Conservation (phyloP, 192 early-diverging fungal species). For the Coemansia sp. region DNA sequence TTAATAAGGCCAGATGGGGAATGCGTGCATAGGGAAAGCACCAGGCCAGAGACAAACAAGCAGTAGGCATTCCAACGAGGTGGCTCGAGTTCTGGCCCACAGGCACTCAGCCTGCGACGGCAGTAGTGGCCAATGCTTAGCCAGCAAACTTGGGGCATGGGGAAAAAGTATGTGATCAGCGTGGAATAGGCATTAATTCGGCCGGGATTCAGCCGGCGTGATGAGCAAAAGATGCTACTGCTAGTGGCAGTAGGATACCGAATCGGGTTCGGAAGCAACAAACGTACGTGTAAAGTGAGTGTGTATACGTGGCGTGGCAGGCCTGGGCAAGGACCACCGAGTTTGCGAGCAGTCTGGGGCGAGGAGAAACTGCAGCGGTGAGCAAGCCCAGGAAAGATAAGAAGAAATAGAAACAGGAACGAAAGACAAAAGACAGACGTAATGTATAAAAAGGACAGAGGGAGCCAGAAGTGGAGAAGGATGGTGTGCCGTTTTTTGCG, state of each 20-base stretch:
- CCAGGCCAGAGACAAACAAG: not conserved
- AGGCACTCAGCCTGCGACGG: not conserved
- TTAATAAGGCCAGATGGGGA: conserved; percentile 11
- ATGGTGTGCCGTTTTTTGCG: conserved; percentile 6
- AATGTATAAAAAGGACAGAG: conserved; percentile 8
- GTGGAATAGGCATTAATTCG: not conserved
- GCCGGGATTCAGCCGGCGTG: not conserved
- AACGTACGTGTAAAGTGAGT: conserved; percentile 1
- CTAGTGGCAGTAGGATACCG: not conserved
- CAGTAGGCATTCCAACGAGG: not conserved
- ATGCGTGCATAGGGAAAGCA: not conserved
- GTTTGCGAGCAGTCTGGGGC: not conserved
- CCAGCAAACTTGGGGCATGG: not conserved
- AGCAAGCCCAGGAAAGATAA: not conserved
- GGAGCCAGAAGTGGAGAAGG: conserved; percentile 10
- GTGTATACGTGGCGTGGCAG: not conserved
- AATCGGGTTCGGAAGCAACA: not conserved
- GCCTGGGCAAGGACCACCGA: not conserved
- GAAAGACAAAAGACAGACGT: conserved; percentile 1
- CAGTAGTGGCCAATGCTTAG: not conserved
- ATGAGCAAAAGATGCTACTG: not conserved
- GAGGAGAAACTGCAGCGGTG: not conserved
- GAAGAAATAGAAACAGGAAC: conserved; percentile 5
- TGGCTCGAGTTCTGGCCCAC: not conserved
- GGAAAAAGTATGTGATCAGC: conserved; percentile 1